phyloP scores from a whole-genome alignment of 2,329 filamentous ascomycete genomes.

The Stachybotrys chartarum region DNA sequence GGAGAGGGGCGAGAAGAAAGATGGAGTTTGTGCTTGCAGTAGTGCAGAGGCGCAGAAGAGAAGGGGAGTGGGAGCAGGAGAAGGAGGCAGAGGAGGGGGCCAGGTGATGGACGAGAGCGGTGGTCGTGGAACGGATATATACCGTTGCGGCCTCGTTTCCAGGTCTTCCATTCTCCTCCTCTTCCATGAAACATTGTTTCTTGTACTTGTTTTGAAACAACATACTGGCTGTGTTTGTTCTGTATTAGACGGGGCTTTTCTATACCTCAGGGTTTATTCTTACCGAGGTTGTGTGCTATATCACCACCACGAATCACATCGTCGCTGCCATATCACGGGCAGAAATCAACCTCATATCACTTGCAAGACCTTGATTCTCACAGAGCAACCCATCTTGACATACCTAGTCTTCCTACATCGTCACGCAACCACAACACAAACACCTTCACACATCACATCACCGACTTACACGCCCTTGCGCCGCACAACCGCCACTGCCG shows the following conservation, averaged over 20 bases:
- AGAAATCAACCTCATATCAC: no score
- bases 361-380: no score
- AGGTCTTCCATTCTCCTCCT: not conserved
- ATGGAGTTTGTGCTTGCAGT: not conserved
- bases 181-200: not conserved
- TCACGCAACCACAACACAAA: no score
- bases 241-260: not conserved
- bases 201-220: not conserved
- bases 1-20: not conserved
- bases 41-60: not conserved
- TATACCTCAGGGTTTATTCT: no score
- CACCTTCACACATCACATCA: no score
- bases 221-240: not conserved
- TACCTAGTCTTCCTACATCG: no score
- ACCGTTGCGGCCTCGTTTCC: conserved; percentile 1
- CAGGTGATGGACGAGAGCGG: not conserved
- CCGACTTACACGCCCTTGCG: no score
- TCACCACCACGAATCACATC: not conserved
- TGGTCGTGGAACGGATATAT: not conserved
- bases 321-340: no score
- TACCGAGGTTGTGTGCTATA: not conserved
- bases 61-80: not conserved
- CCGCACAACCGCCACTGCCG: no score
- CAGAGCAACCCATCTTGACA: no score
- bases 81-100: not conserved